A percentile compares a stretch with the other conserved stretches of the same genome.
phyloP scores from a whole-genome alignment of 2,329 filamentous ascomycete genomes.

The Bipolaris gigantea region DNA sequence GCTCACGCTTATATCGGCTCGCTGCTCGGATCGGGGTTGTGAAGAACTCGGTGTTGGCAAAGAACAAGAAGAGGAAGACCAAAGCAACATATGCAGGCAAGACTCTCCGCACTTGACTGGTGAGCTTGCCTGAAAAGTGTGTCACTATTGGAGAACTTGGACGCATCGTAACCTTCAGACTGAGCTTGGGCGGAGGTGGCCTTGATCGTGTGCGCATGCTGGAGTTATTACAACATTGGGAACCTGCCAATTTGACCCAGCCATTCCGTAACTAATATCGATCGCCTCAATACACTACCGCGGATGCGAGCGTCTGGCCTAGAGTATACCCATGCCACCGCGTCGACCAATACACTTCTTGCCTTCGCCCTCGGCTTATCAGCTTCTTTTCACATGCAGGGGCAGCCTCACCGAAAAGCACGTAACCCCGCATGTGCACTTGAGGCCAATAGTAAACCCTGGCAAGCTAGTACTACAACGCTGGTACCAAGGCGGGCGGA shows the following conservation, averaged over 20 bases:
- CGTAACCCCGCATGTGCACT: conserved; percentile 11
- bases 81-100: conserved; percentile 39
- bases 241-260: conserved; percentile 16
- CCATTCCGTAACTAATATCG: conserved; percentile 11
- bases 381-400: conserved; percentile 6
- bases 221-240: conserved; percentile 34
- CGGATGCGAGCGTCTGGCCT: conserved; percentile 11
- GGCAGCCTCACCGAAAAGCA: not conserved
- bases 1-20: conserved; percentile 38
- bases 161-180: conserved; percentile 37
- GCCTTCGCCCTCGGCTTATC: conserved; percentile 13
- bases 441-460: conserved; percentile 5
- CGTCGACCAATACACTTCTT: conserved; percentile 7
- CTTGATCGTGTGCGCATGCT: conserved; percentile 41
- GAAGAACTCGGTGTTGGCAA: conserved; percentile 39
- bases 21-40: conserved; percentile 40
- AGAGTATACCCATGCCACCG: conserved; percentile 2
- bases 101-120: conserved; percentile 40
- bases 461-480: conserved; percentile 17
- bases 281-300: conserved; percentile 19
- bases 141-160: conserved; percentile 38
- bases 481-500: conserved; percentile 20
- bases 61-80: conserved; percentile 37
- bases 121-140: conserved; percentile 39
- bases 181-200: conserved; percentile 39